A percentile compares a stretch with the other conserved stretches of the same genome.
phyloP scores from a whole-genome alignment of 2,329 filamentous ascomycete genomes.

The Elsinoe batatas region DNA sequence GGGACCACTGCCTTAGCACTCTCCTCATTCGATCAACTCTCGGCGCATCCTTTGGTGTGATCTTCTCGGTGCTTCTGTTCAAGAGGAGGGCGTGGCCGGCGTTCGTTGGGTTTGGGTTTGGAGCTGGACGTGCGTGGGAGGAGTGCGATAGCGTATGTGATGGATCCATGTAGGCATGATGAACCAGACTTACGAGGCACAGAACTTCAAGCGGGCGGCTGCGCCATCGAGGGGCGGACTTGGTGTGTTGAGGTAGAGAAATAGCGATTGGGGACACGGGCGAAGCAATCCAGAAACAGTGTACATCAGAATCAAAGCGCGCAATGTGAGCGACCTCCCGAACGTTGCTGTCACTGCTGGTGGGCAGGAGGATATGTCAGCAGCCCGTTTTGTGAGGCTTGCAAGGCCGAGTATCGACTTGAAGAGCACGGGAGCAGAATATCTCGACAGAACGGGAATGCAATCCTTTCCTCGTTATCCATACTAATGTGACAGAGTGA shows the following conservation, averaged over 20 bases:
- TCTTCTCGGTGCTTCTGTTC: conserved; percentile 97
- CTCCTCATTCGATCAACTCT: conserved; percentile 93
- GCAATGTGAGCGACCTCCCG: not conserved
- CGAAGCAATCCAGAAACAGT: not conserved
- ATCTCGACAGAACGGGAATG: too few relatives aligned
- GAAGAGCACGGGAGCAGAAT: too few relatives aligned
- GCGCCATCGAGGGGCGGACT: conserved; percentile 40
- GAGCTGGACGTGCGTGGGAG: conserved; percentile 92
- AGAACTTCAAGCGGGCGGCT: conserved; percentile 45
- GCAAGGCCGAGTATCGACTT: too few relatives aligned
- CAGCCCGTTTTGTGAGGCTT: too few relatives aligned
- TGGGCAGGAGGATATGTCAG: too few relatives aligned
- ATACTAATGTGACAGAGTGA: too few relatives aligned
- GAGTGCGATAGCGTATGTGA: conserved; percentile 71
- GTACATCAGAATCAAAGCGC: conserved; percentile 4
- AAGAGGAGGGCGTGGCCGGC: conserved; percentile 97
- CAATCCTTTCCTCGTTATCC: too few relatives aligned
- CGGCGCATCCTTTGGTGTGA: conserved; percentile 91
- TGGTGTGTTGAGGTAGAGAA: conserved; percentile 36
- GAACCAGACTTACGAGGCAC: conserved; percentile 7
- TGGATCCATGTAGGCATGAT: not conserved
- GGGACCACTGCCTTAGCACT: conserved; percentile 97
- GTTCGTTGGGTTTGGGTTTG: conserved; percentile 89
- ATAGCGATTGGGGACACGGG: not conserved
- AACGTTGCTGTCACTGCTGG: not conserved